These are phyloP conservation scores for Leptomonas seymouri DNA, from an alignment of 208 protist species.

Conservation along the genomic window DNA sequence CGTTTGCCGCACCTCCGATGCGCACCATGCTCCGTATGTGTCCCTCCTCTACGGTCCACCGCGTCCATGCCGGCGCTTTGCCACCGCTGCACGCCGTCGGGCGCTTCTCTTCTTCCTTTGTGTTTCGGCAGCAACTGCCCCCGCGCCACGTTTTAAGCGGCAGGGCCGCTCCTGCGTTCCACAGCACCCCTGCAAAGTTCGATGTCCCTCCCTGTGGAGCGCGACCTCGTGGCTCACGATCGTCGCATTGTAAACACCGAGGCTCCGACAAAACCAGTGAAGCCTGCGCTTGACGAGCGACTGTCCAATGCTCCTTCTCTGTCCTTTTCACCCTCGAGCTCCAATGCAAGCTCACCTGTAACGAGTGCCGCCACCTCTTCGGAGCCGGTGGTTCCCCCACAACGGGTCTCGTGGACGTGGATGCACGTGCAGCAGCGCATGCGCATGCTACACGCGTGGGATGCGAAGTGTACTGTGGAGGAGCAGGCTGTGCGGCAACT, in stretches of 20 bases:
- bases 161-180: too few relatives aligned
- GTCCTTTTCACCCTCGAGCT: background rate
- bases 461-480: constrained; percentile 15
- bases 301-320: background rate
- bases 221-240: background rate
- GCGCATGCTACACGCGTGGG: constrained; percentile 12
- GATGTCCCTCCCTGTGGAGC: background rate
- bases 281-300: background rate
- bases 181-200: background rate
- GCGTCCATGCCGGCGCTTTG: too few relatives aligned
- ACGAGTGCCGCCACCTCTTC: background rate
- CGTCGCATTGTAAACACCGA: constrained; percentile 5
- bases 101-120: background rate
- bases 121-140: background rate
- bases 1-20: too few relatives aligned
- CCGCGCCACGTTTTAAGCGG: too few relatives aligned
- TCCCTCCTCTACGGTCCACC: too few relatives aligned
- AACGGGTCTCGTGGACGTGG: background rate
- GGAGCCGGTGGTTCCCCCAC: background rate
- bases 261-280: background rate
- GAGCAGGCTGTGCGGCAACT: constrained; percentile 3
- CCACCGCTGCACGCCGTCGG: too few relatives aligned
- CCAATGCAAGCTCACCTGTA: background rate
- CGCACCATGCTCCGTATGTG: too few relatives aligned
- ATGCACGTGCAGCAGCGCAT: background rate